Evolutionary conservation across 2,329 filamentous ascomycete genomes (phyloP), one percentile per base, ranked within the genome.

Genomic region (Acrocalymma vagum): DNA sequence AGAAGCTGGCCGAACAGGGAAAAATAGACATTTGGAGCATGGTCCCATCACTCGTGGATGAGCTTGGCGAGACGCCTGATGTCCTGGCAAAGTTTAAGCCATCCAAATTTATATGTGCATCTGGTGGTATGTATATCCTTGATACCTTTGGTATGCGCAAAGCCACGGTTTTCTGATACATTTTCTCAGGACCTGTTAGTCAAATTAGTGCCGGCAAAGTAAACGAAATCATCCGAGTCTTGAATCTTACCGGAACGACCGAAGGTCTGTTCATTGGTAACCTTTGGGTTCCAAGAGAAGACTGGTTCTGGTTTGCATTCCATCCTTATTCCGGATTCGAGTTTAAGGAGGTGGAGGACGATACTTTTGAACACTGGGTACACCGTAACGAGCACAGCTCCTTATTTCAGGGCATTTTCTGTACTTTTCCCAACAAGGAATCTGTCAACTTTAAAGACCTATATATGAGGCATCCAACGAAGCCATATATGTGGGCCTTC

Each of bases 291-390:
- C 15, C 39, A 7, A 38, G 40, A 18, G 41, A 51, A 16, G 54
- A 61, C 10, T 61, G 58, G 58, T 39, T 40, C 20, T 61, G 55
- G 50, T 61, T 61, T 22, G 48, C 55, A 6, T 61, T 57, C 30
- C 51, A 55, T 13, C 42, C 56, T 3, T 45, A 43, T 33, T 47
- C 54, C 3, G 55, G 55, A 3, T 54, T 55, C 17, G 56, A 55
- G 26, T 58, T 61, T 34, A 55, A 54, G 14, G 50, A 58, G 28
- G 38, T 53, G 0, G 56, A 58, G 23, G 52, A 51, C 3, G 58
- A 43, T 3, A 47, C 64, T 1, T 68, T 65, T 31, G 71, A 74
- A 44, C 61, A 70, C 26, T 66, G 64, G 40, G 54, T 73, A 10
- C 48, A 62, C 38, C 65, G 69, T 9, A 57, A 68, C 6, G 40